These are phyloP conservation scores for Diaporthe velutina DNA, from an alignment of 2,329 filamentous ascomycete species.

Conservation along the genomic window DNA sequence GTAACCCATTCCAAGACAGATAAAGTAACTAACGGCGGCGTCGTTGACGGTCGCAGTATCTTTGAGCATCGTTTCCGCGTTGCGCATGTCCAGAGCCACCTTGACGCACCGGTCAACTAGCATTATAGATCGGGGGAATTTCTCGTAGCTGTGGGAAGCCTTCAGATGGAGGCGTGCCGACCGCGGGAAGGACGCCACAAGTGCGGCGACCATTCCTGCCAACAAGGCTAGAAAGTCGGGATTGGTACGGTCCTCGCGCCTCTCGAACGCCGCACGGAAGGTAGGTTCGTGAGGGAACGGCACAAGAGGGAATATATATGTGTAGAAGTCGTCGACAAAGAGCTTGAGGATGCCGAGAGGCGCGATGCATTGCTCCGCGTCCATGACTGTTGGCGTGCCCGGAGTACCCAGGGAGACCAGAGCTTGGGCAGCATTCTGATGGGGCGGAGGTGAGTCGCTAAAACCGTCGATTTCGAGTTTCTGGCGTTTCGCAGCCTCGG, in stretches of 20 bases:
- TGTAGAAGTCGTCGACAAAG: constrained; percentile 86
- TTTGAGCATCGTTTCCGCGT: constrained; percentile 63
- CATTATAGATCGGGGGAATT: constrained; percentile 77
- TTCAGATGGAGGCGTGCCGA: constrained; percentile 79
- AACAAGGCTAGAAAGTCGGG: constrained; percentile 78
- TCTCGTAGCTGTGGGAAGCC: constrained; percentile 71
- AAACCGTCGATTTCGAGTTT: constrained; percentile 51
- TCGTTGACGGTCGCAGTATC: constrained; percentile 64
- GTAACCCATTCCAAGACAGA: constrained; percentile 76
- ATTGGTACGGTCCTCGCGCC: constrained; percentile 75
- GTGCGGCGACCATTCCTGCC: constrained; percentile 78
- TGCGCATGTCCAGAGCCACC: constrained; percentile 76
- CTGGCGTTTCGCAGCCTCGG: constrained; percentile 66
- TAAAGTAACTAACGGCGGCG: constrained; percentile 81
- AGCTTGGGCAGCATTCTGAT: constrained; percentile 62
- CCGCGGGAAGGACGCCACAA: constrained; percentile 83
- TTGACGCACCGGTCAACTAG: constrained; percentile 79
- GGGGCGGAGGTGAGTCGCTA: constrained; percentile 52
- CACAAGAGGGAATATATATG: constrained; percentile 81
- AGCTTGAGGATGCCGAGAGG: constrained; percentile 76
- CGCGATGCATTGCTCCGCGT: constrained; percentile 76
- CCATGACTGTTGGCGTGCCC: constrained; percentile 54
- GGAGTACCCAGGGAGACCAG: constrained; percentile 59
- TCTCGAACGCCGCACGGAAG: constrained; percentile 77
- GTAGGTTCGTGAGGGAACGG: constrained; percentile 85